Percentiles rank a stretch among this genome's conserved stretches.
phyloP scores from a whole-genome alignment of 176 grass and related monocot genomes.

The Olyra latifolia region DNA sequence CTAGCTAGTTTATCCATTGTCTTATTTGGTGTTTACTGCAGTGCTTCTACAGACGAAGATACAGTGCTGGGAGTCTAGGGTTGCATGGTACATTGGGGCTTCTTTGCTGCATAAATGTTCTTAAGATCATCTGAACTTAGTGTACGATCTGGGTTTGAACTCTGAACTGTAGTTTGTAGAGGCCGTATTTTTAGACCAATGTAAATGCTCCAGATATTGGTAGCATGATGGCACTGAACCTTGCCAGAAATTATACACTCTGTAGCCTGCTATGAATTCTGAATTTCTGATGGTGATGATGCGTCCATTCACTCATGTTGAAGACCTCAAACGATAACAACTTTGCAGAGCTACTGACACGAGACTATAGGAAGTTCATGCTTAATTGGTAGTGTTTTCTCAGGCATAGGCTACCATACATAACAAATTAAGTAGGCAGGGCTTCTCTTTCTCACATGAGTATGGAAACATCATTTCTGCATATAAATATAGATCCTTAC shows the following conservation, averaged over 20 bases:
- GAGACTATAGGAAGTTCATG: background rate
- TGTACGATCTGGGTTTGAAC: constrained; percentile 14
- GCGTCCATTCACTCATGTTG: background rate
- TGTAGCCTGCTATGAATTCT: background rate
- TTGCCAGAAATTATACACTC: background rate
- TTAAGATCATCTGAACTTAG: background rate
- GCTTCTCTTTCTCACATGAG: background rate
- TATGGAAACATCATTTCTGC: background rate
- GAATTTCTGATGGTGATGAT: background rate
- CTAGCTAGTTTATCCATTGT: constrained; percentile 12
- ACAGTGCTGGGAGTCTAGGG: background rate
- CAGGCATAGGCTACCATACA: background rate
- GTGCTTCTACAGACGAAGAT: constrained; percentile 6
- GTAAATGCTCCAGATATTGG: constrained; percentile 16
- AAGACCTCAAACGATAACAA: background rate
- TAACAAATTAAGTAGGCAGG: background rate
- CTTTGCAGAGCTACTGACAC: background rate
- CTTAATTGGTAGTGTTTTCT: background rate
- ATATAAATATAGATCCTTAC: background rate
- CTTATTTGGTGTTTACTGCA: constrained; percentile 33
- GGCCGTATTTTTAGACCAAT: background rate
- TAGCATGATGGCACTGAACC: background rate
- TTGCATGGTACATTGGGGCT: background rate
- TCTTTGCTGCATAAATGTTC: background rate
- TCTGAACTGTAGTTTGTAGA: constrained; percentile 11